Evolutionary conservation across 345 rosid species (phyloP).

Genomic region (Passiflora organensis): DNA sequence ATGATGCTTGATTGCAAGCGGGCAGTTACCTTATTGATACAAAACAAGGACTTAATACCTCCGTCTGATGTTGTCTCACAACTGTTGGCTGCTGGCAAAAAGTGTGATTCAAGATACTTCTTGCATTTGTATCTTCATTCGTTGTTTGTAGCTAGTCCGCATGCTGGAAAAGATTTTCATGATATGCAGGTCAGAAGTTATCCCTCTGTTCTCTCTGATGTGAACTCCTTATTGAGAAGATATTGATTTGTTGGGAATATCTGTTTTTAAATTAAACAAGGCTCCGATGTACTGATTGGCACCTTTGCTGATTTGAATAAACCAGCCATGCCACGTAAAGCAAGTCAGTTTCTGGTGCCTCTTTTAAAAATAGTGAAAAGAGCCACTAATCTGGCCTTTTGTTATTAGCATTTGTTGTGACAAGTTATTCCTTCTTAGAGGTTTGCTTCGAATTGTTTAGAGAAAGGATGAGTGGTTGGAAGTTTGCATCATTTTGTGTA

Average conservation of each 20-base stretch:
- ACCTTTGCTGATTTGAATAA: no score
- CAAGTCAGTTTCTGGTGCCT: no score
- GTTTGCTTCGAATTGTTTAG: no score
- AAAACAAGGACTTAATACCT: conserved; percentile 67
- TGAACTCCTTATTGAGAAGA: neutral
- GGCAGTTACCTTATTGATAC: conserved; percentile 73
- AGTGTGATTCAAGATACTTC: conserved; percentile 81
- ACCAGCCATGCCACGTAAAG: no score
- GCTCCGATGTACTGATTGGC: no score
- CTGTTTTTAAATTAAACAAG: no score
- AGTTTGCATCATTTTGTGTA: no score
- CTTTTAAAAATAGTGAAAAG: no score
- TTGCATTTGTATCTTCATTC: conserved; percentile 79
- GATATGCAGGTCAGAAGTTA: conserved; percentile 82
- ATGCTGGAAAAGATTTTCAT: conserved; percentile 84
- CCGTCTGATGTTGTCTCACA: conserved; percentile 84
- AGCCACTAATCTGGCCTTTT: no score
- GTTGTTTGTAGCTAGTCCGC: conserved; percentile 72
- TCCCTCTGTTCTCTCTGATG: neutral
- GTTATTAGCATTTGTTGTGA: no score
- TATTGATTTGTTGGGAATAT: conserved; percentile 2
- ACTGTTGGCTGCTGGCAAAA: conserved; percentile 48
- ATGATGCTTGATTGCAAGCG: conserved; percentile 87
- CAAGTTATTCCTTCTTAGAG: no score
- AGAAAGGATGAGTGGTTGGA: no score